These are phyloP conservation scores for Geotrichum phurueaensis DNA, from an alignment of 1,139 yeast genomes.

Conservation along the genomic window DNA sequence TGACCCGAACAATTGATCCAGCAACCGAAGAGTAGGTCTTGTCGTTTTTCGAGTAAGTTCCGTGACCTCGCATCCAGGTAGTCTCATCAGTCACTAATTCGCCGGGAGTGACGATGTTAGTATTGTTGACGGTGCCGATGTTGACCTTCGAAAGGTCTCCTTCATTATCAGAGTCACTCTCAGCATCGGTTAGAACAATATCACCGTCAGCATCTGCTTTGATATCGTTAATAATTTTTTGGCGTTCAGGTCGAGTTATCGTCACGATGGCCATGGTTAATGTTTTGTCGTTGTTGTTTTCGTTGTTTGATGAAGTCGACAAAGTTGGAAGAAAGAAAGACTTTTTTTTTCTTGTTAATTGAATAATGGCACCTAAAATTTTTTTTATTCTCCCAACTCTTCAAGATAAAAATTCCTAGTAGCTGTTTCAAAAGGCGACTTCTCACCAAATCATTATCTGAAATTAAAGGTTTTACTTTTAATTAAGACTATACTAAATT, in stretches of 20 bases:
- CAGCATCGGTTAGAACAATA: conserved; percentile 20
- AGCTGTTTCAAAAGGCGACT: not conserved
- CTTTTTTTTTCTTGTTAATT: not conserved
- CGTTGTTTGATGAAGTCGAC: not conserved
- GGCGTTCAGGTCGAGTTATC: conserved; percentile 20
- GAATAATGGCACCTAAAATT: not conserved
- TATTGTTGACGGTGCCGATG: conserved; percentile 18
- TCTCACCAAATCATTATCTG: not conserved
- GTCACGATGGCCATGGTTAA: conserved; percentile 23
- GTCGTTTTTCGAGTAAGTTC: conserved; percentile 70
- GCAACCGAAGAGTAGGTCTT: conserved; percentile 87
- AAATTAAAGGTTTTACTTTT: not conserved
- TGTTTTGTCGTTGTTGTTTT: not conserved
- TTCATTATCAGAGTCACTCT: conserved; percentile 26
- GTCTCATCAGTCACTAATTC: conserved; percentile 93
- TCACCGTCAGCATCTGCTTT: conserved; percentile 18
- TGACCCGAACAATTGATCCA: conserved; percentile 81
- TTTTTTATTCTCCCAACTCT: not conserved
- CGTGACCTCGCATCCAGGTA: conserved; percentile 97
- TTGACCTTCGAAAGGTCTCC: conserved; percentile 11
- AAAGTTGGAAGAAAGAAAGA: not conserved
- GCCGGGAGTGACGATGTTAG: conserved; percentile 80
- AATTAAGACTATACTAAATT: not conserved
- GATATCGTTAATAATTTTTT: conserved; percentile 3
- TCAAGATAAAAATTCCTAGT: not conserved